phyloP scores from a whole-genome alignment of 2,329 filamentous ascomycete species.

The Hypoxylon sp. region DNA sequence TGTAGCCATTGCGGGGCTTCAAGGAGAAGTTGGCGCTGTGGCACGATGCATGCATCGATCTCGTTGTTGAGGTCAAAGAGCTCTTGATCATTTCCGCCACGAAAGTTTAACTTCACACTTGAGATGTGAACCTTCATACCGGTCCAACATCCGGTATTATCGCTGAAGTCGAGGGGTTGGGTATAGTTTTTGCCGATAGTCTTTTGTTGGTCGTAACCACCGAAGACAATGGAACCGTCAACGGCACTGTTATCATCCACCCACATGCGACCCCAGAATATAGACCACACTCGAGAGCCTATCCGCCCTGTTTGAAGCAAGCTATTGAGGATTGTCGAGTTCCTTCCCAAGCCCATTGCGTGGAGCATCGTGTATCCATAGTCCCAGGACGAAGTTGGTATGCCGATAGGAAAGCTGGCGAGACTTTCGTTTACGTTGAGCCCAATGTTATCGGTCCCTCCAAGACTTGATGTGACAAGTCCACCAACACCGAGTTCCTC shows the following conservation, averaged over 20 bases:
- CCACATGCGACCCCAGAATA: slow-evolving; percentile 57
- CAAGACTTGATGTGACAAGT: slow-evolving; percentile 28
- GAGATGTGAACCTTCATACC: slow-evolving; percentile 51
- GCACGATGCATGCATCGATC: slow-evolving; percentile 52
- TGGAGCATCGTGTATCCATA: slow-evolving; percentile 34
- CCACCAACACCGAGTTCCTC: slow-evolving; percentile 18
- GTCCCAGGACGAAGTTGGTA: slow-evolving; percentile 32
- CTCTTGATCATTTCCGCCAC: slow-evolving; percentile 48
- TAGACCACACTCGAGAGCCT: slow-evolving; percentile 48
- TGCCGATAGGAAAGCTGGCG: slow-evolving; percentile 24
- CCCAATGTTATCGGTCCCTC: slow-evolving; percentile 2
- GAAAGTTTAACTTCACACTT: slow-evolving; percentile 50
- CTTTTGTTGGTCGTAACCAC: slow-evolving; percentile 56
- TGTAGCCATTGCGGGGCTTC: slow-evolving; percentile 48
- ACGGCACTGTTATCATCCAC: slow-evolving; percentile 41
- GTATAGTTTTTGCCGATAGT: slow-evolving; percentile 51
- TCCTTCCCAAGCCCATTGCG: slow-evolving; percentile 35
- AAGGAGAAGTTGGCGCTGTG: slow-evolving; percentile 52
- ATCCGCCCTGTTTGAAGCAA: slow-evolving; percentile 29
- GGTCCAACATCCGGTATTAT: slow-evolving; percentile 49
- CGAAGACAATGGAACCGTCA: slow-evolving; percentile 54
- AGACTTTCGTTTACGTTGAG: background rate
- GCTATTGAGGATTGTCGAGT: slow-evolving; percentile 37
- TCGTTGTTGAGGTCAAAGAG: slow-evolving; percentile 49
- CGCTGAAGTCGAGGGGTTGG: slow-evolving; percentile 48